These are phyloP conservation scores for Diaporthe sp. DNA, from an alignment of 2,329 filamentous ascomycete species.

Conservation along the genomic window DNA sequence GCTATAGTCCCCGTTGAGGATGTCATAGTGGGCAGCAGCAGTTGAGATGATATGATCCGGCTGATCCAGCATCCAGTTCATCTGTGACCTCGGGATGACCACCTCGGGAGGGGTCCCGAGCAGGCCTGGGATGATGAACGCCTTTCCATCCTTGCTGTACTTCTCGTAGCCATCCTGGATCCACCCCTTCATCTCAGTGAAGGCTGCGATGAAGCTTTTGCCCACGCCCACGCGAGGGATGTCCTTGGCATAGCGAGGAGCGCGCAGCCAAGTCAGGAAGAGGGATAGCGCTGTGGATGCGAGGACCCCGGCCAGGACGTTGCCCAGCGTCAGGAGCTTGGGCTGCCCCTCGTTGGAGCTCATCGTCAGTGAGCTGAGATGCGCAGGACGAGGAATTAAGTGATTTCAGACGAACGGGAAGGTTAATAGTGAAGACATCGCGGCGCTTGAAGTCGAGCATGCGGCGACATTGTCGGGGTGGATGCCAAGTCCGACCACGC, in stretches of 20 bases:
- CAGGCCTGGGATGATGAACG: constrained; percentile 59
- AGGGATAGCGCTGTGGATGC: constrained; percentile 13
- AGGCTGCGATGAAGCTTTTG: constrained; percentile 24
- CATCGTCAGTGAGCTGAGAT: constrained; percentile 6
- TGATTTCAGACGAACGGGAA: neutral
- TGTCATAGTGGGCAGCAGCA: constrained; percentile 56
- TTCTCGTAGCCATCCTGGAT: constrained; percentile 42
- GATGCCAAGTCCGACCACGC: constrained; percentile 5
- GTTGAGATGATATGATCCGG: constrained; percentile 60
- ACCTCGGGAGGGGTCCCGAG: constrained; percentile 59
- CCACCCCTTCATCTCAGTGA: constrained; percentile 33
- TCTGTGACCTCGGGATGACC: constrained; percentile 59
- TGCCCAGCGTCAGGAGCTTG: constrained; percentile 22
- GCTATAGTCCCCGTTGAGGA: constrained; percentile 57
- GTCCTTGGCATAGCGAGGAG: constrained; percentile 32
- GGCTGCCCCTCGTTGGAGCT: neutral
- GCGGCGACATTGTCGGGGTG: neutral
- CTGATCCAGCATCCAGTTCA: constrained; percentile 62
- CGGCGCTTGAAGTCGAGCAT: neutral
- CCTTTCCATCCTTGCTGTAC: constrained; percentile 57
- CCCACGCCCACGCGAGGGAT: constrained; percentile 33
- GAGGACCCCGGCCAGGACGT: constrained; percentile 12
- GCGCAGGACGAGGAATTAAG: no score
- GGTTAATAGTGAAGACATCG: neutral
- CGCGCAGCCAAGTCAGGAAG: constrained; percentile 30